phyloP scores from a whole-genome alignment of 2,329 filamentous ascomycete species.

The Diplodia corticola region DNA sequence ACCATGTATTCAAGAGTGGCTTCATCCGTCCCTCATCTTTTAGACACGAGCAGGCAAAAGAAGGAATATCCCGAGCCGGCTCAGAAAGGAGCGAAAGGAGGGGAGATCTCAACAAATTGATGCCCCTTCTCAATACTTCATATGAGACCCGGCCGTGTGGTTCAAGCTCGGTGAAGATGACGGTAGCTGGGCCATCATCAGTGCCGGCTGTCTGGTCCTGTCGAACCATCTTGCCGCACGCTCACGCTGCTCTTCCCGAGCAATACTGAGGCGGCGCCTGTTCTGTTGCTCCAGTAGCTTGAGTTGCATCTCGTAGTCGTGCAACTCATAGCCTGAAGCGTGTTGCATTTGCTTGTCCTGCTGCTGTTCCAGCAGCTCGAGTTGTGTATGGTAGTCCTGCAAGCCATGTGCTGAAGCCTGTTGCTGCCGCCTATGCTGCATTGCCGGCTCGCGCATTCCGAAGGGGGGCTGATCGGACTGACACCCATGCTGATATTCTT shows the following conservation, averaged over 20 bases:
- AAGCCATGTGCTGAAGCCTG: too few relatives aligned
- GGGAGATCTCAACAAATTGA: not conserved
- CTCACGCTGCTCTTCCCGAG: slow-evolving; percentile 33
- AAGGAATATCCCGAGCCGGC: not conserved
- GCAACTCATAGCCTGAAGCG: slow-evolving; percentile 59
- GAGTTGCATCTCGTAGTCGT: slow-evolving; percentile 87
- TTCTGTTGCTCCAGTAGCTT: slow-evolving; percentile 87
- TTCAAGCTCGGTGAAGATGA: not conserved
- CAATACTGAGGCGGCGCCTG: slow-evolving; percentile 82
- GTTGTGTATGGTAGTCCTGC: too few relatives aligned
- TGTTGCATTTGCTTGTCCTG: not conserved
- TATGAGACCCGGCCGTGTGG: not conserved
- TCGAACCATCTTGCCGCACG: not conserved
- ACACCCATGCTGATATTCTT: not conserved
- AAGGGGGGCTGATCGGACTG: too few relatives aligned
- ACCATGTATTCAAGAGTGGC: not conserved
- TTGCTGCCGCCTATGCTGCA: not conserved
- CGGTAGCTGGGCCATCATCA: not conserved
- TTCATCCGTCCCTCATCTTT: not conserved
- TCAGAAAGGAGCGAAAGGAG: not conserved
- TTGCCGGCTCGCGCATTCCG: not conserved
- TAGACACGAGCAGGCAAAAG: not conserved
- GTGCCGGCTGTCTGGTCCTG: not conserved
- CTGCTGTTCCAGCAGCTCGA: not conserved
- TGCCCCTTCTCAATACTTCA: not conserved